Conservation (phyloP, 192 early-diverging fungal genomes). For the Podila verticillata region DNA sequence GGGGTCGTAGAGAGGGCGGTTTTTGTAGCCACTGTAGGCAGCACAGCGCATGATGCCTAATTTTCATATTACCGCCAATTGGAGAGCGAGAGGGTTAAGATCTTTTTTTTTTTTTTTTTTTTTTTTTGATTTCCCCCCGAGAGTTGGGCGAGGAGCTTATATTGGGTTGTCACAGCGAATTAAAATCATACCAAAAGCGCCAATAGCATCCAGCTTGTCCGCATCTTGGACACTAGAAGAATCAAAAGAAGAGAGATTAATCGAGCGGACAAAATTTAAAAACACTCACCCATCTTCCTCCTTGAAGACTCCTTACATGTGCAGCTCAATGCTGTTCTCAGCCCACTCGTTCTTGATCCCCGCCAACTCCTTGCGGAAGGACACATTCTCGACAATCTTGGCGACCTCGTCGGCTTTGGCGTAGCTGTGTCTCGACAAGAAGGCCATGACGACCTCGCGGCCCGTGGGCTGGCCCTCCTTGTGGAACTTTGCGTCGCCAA, state of each 20-base stretch:
- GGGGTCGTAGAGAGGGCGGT: conserved; percentile 65
- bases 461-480: conserved; percentile 56
- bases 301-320: conserved; percentile 64
- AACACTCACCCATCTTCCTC: no score
- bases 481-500: conserved; percentile 75
- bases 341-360: conserved; percentile 65
- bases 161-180: no score
- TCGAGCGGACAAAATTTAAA: no score
- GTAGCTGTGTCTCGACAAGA: conserved; percentile 52
- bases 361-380: conserved; percentile 74
- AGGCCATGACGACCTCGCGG: conserved; percentile 58
- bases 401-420: conserved; percentile 57
- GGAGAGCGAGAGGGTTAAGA: no score
- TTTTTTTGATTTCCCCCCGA: no score
- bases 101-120: no score
- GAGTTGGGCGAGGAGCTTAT: neutral
- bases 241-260: neutral
- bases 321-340: conserved; percentile 63
- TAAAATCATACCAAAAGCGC: conserved; percentile 66
- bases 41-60: conserved; percentile 73
- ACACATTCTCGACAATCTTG: conserved; percentile 68
- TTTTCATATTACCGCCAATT: no score
- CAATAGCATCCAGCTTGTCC: conserved; percentile 77
- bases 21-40: conserved; percentile 73
- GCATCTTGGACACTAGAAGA: conserved; percentile 73